Evolutionary conservation across 2,329 filamentous ascomycete species (phyloP).

Genomic region (Capronia coronata): DNA sequence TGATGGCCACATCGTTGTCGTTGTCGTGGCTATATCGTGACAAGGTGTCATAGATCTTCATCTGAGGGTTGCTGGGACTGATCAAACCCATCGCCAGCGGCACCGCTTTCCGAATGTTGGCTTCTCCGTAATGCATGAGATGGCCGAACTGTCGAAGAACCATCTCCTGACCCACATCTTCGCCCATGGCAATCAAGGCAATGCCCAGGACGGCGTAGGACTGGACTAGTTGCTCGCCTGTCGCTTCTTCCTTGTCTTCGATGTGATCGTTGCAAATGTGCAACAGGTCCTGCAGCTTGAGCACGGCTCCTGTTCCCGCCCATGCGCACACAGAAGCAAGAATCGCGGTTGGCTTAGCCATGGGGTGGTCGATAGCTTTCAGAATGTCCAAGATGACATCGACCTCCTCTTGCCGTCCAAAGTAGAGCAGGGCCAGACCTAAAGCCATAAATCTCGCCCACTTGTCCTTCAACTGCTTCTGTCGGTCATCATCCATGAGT

Average conservation of each 20-base stretch:
- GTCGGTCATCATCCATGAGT: constrained; percentile 85
- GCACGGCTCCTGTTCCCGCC: constrained; percentile 92
- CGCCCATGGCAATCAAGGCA: constrained; percentile 92
- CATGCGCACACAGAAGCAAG: constrained; percentile 95
- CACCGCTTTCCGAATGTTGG: constrained; percentile 93
- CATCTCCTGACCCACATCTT: constrained; percentile 98
- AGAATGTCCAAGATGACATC: constrained; percentile 94
- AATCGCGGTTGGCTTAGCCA: constrained; percentile 91
- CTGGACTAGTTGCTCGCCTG: constrained; percentile 90
- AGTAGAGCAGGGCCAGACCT: constrained; percentile 87
- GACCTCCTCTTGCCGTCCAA: constrained; percentile 96
- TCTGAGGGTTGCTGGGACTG: constrained; percentile 96
- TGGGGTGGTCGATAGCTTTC: constrained; percentile 93
- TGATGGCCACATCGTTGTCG: constrained; percentile 95
- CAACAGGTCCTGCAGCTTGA: constrained; percentile 94
- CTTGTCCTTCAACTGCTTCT: constrained; percentile 88
- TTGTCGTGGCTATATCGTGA: constrained; percentile 98
- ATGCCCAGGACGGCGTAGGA: constrained; percentile 93
- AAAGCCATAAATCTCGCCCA: constrained; percentile 97
- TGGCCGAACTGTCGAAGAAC: constrained; percentile 95
- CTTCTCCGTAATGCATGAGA: constrained; percentile 97
- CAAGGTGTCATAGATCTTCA: constrained; percentile 98
- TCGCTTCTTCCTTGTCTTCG: constrained; percentile 89
- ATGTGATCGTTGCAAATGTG: constrained; percentile 98
- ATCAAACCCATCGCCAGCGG: constrained; percentile 94